Conservation (phyloP, 2,329 filamentous ascomycete genomes). For the Epichloe sibirici region DNA sequence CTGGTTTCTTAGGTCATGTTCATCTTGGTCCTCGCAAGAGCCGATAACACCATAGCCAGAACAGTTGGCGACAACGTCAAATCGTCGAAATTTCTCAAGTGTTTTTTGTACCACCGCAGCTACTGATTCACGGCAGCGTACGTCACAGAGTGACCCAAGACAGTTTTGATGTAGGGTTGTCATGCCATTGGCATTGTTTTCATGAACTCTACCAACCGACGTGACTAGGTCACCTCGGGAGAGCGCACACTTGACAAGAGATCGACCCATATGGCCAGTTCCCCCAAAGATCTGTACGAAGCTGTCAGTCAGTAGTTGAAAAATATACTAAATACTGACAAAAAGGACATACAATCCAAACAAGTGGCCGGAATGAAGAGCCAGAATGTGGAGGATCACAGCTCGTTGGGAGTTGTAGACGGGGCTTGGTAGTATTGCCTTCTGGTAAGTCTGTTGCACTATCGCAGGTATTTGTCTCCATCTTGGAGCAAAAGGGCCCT, state of each 20-base stretch:
- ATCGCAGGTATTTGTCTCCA: conserved; percentile 11
- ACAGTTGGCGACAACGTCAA: conserved; percentile 88
- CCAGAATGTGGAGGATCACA: conserved; percentile 71
- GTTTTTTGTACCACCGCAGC: conserved; percentile 56
- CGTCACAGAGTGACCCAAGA: conserved; percentile 77
- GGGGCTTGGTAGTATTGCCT: conserved; percentile 13
- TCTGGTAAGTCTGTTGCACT: conserved; percentile 9
- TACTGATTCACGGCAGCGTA: conserved; percentile 71
- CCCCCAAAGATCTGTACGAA: conserved; percentile 68
- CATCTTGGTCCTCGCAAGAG: conserved; percentile 92
- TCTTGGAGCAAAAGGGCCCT: conserved; percentile 1
- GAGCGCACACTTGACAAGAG: conserved; percentile 72
- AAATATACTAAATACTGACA: neutral
- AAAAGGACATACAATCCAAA: conserved; percentile 56
- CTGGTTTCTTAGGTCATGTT: conserved; percentile 86
- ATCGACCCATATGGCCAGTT: conserved; percentile 93
- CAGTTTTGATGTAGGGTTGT: conserved; percentile 59
- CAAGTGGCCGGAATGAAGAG: conserved; percentile 59
- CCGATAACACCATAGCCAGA: conserved; percentile 93
- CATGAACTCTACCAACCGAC: conserved; percentile 72
- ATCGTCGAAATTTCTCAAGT: conserved; percentile 61
- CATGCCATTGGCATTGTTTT: conserved; percentile 64
- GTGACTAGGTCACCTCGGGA: conserved; percentile 72
- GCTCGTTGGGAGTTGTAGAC: conserved; percentile 56
- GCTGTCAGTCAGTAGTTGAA: neutral